Conservation (phyloP, 225 moss, liverwort and hornwort genomes). For the Pseudoscleropodium purum region DNA sequence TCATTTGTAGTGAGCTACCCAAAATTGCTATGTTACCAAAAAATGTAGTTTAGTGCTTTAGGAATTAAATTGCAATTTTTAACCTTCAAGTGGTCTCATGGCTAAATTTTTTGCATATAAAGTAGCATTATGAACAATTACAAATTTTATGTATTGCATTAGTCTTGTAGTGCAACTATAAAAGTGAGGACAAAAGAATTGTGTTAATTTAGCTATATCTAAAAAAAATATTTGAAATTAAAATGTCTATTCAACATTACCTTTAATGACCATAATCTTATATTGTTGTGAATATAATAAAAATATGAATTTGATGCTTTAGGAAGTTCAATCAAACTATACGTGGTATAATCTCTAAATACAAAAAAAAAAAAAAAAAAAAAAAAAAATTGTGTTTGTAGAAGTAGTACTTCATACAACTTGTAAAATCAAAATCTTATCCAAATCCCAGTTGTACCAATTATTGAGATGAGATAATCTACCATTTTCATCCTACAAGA, state of each 20-base stretch:
- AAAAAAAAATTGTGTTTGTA: too few species aligned
- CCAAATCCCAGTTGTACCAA: background rate
- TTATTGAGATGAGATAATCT: fast-evolving
- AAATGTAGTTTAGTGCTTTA: too few species aligned
- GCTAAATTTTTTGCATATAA: background rate
- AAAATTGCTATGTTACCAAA: too few species aligned
- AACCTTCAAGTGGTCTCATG: fast-evolving
- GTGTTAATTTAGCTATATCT: fast-evolving
- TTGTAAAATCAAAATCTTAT: background rate
- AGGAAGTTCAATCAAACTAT: background rate
- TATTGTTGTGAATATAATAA: too few species aligned
- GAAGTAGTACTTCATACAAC: fast-evolving
- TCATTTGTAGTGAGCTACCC: too few species aligned
- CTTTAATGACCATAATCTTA: too few species aligned
- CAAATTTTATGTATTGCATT: background rate
- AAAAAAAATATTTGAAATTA: background rate
- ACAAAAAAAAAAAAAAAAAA: too few species aligned
- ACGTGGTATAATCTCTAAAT: background rate
- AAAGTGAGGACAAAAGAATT: background rate
- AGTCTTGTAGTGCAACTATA: fast-evolving
- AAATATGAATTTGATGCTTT: too few species aligned
- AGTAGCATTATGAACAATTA: background rate
- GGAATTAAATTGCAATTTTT: background rate
- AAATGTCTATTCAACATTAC: too few species aligned
- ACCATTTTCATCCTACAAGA: fast-evolving